Percentiles rank a stretch among this genome's conserved stretches.
Conservation (phyloP, 345 rosid species). For the Hirschfeldia incana region DNA sequence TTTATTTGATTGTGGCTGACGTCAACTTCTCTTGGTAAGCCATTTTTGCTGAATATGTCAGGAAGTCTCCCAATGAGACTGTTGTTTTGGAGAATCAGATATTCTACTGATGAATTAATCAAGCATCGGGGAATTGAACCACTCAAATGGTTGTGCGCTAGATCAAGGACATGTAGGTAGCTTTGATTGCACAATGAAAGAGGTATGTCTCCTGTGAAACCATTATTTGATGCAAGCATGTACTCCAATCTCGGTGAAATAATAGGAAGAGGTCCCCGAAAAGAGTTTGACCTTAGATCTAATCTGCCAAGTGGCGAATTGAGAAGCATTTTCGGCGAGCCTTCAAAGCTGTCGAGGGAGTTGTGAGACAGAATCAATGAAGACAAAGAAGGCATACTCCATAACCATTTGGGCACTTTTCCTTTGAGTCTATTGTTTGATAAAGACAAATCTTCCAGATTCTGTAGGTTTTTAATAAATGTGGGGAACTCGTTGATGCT, state of each 20-base stretch:
- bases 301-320: neutral
- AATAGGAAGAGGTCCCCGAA: neutral
- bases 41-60: neutral
- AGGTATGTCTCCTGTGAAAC: slow-evolving; percentile 42
- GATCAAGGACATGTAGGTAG: neutral
- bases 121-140: neutral
- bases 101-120: neutral
- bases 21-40: neutral
- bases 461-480: neutral
- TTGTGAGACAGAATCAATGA: neutral
- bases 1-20: neutral
- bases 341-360: neutral
- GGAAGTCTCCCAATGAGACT: neutral
- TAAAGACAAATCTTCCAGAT: too few species aligned
- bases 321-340: neutral
- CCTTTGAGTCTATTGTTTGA: neutral
- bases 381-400: neutral
- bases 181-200: slow-evolving; percentile 36
- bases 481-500: neutral
- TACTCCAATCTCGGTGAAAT: neutral
- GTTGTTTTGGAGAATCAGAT: slow-evolving; percentile 10
- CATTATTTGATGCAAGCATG: slow-evolving; percentile 28
- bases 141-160: neutral
- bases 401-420: neutral
- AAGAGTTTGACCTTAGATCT: neutral